Evolutionary conservation across 495 filamentous ascomycete species (phyloP).

Genomic region (Cladorrhinum samala): DNA sequence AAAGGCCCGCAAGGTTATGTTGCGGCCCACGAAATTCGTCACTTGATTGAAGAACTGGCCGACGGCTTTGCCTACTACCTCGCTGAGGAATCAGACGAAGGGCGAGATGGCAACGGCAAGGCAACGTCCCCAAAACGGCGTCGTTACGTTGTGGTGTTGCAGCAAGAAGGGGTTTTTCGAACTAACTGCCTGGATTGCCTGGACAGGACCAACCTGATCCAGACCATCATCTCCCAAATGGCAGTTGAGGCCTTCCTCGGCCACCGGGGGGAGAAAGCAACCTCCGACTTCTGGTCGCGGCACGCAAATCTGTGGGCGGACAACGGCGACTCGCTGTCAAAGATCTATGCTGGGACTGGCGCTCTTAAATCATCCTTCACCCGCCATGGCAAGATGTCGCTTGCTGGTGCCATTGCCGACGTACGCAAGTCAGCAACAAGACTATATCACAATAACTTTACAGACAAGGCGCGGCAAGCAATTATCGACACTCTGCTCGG

Average conservation of each 20-base stretch:
- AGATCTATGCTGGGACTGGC: conserved; percentile 95
- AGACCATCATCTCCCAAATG: conserved; percentile 91
- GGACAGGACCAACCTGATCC: conserved; percentile 91
- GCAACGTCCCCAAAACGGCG: conserved; percentile 24
- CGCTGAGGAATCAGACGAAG: conserved; percentile 60
- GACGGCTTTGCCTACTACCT: conserved; percentile 87
- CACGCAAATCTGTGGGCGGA: conserved; percentile 97
- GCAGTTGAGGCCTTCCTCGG: conserved; percentile 72
- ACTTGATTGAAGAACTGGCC: conserved; percentile 65
- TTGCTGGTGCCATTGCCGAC: conserved; percentile 91
- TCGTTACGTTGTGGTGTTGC: conserved; percentile 63
- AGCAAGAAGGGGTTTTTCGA: conserved; percentile 90
- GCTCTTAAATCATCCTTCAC: conserved; percentile 95
- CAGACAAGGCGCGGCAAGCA: conserved; percentile 85
- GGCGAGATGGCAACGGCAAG: conserved; percentile 13
- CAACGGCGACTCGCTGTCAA: conserved; percentile 89
- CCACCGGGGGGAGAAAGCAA: conserved; percentile 58
- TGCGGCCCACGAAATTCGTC: conserved; percentile 70
- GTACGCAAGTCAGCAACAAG: conserved; percentile 89
- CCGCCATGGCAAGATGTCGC: conserved; percentile 90
- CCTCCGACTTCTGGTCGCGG: conserved; percentile 77
- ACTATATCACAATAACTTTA: conserved; percentile 95
- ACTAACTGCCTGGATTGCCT: conserved; percentile 96
- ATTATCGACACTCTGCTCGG: conserved; percentile 91
- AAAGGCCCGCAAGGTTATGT: conserved; percentile 83